Evolutionary conservation across 2,329 filamentous ascomycete genomes (phyloP).

Genomic region (Pyricularia sp.): DNA sequence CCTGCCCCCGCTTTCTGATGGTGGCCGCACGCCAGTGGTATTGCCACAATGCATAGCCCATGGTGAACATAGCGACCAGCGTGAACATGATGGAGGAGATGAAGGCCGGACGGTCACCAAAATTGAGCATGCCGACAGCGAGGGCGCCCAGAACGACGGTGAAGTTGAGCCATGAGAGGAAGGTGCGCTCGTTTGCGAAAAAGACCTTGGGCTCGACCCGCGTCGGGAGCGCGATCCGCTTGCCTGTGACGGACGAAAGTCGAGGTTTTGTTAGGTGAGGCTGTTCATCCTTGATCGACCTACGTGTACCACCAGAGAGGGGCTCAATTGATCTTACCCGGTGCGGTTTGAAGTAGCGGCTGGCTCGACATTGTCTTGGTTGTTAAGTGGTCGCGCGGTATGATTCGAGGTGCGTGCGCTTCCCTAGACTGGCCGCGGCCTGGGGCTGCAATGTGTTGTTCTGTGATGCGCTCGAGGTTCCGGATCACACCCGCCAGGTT

Average conservation of each 20-base stretch:
- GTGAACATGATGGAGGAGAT: constrained; percentile 93
- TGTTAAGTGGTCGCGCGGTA: not conserved
- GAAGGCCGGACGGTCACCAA: constrained; percentile 86
- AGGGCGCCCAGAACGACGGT: constrained; percentile 95
- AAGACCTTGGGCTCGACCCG: constrained; percentile 99
- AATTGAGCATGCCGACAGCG: constrained; percentile 94
- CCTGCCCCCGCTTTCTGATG: constrained; percentile 81
- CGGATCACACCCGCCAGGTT: not conserved
- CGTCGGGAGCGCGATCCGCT: constrained; percentile 94
- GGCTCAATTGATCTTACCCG: constrained; percentile 41
- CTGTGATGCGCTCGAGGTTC: not conserved
- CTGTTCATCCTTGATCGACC: not conserved
- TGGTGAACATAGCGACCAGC: constrained; percentile 81
- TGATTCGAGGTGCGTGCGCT: not conserved
- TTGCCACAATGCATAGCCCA: constrained; percentile 87
- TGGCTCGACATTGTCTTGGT: constrained; percentile 70
- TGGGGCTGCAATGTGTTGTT: not conserved
- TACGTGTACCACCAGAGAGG: constrained; percentile 6
- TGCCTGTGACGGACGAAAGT: constrained; percentile 46
- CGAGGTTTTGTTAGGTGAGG: not conserved
- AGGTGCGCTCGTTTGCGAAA: constrained; percentile 99
- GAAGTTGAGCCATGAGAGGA: constrained; percentile 99
- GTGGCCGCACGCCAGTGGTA: constrained; percentile 96
- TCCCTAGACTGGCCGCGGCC: not conserved
- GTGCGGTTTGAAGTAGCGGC: constrained; percentile 86